Evolutionary conservation across 2,329 filamentous ascomycete genomes (phyloP).

Genomic region (Stenocarpella maydis): DNA sequence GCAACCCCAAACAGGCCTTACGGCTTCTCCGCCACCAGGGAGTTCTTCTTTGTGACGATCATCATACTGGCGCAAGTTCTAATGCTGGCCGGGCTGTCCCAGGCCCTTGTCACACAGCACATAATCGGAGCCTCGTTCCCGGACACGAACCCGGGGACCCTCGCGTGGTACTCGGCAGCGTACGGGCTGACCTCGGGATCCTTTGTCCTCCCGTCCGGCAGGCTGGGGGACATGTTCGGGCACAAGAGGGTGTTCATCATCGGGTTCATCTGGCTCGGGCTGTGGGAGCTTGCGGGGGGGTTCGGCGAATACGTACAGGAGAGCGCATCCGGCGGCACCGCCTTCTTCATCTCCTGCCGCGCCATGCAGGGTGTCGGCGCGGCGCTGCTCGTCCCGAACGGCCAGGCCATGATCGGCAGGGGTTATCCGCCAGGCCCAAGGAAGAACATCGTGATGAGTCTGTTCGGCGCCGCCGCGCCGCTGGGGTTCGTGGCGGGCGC

Average conservation of each 20-base stretch:
- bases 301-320: neutral
- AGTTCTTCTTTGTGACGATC: constrained; percentile 49
- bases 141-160: constrained; percentile 50
- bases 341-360: constrained; percentile 29
- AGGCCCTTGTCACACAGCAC: constrained; percentile 56
- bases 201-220: constrained; percentile 33
- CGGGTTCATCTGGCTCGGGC: constrained; percentile 27
- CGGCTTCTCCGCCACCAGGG: constrained; percentile 41
- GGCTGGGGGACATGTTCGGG: constrained; percentile 34
- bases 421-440: constrained; percentile 26
- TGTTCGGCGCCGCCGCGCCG: constrained; percentile 34
- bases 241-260: constrained; percentile 33
- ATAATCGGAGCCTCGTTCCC: constrained; percentile 58
- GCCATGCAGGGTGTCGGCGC: constrained; percentile 33
- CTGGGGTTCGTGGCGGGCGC: constrained; percentile 31
- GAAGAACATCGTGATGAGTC: constrained; percentile 29
- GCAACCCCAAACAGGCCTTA: constrained; percentile 28
- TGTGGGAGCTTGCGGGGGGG: constrained; percentile 33
- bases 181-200: constrained; percentile 34
- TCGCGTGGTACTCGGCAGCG: constrained; percentile 40
- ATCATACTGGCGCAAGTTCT: constrained; percentile 54
- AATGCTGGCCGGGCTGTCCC: constrained; percentile 57
- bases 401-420: constrained; percentile 31
- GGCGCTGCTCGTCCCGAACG: constrained; percentile 33
- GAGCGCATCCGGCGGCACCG: neutral